A percentile compares a stretch with the other conserved stretches of the same genome.
Conservation (phyloP, 23 red algal genomes). For the Gracilaria gracilis region DNA sequence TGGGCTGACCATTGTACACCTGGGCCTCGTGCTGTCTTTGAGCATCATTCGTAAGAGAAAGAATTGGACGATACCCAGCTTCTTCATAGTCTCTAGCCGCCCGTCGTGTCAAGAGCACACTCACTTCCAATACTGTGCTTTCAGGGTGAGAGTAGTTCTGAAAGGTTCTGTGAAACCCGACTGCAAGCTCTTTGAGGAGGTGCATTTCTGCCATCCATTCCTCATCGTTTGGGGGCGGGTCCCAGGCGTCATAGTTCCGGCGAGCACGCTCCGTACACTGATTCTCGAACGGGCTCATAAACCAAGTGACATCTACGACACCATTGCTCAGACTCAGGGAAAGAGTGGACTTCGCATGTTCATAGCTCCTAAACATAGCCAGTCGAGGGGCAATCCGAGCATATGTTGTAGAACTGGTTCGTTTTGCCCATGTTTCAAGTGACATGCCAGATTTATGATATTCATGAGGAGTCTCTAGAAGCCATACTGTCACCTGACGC, state of each 20-base stretch:
- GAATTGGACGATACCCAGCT: conserved; percentile 23
- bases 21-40: background rate
- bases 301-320: conserved; percentile 42
- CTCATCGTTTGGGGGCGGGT: conserved; percentile 58
- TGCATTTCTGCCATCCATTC: conserved; percentile 46
- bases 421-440: conserved; percentile 30
- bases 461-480: conserved; percentile 66
- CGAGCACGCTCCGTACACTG: conserved; percentile 23
- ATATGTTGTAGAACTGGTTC: conserved; percentile 20
- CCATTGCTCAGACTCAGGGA: conserved; percentile 28
- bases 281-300: conserved; percentile 21
- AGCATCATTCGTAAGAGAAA: background rate
- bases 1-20: background rate
- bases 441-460: conserved; percentile 10
- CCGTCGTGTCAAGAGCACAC: background rate
- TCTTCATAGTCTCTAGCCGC: conserved; percentile 32
- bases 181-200: conserved; percentile 32
- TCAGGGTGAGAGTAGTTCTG: conserved; percentile 6
- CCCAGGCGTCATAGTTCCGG: conserved; percentile 63
- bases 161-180: conserved; percentile 29
- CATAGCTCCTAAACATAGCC: conserved; percentile 27
- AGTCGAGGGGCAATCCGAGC: conserved; percentile 26
- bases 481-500: conserved; percentile 61
- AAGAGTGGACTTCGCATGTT: conserved; percentile 29
- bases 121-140: conserved; percentile 1